Evolutionary conservation across 2,329 filamentous ascomycete genomes (phyloP), one percentile per base, ranked within the genome.

Genomic region (Epichloe typhina): DNA sequence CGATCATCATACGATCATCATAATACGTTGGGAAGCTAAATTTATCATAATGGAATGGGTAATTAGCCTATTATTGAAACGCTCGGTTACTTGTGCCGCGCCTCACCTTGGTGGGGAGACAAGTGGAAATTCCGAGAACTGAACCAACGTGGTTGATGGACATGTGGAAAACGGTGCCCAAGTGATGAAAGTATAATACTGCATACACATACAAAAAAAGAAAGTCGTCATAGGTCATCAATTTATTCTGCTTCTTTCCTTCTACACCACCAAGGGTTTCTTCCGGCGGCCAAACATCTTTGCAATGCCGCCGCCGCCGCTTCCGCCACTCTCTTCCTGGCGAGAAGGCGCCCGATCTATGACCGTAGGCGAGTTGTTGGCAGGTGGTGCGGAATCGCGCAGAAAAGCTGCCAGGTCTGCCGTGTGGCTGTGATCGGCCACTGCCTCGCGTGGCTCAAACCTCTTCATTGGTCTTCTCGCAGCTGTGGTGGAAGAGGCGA

Each of bases 401-500:
- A 93, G 68, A 63, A 91, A 91, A 48, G 81, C 79, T 0, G 86
- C 85, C 43, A 91, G 66, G 47, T 88, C 85, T 17, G 77, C 75
- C 2, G 83, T 88, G 44, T 69, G 66, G n/a, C 67, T 85, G 42
- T 64, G 64, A n/a, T 66, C 66, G 6, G 63, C 64, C 37, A 69
- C 66, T 3, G 76, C 67, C 4, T 80, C 77, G 44, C 77, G 72
- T 3, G 78, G 73, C 61, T 80, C 76, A 58, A 75, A 82, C 58
- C 66, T 76, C 66, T 76, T 82, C 73, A 75, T 77, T 1, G 72
- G 69, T 11, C 74, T 70, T 26, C 75, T 71, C 21, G 65, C 62
- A 23, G 63, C 62, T 6, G 33, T 26, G 2, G 46, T 36, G 19
- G 62, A 64, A 2, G 68, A 59, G 2, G 56, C 50, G 9, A 60